phyloP scores from a whole-genome alignment of 441 rosid genomes.

The Kokia cookei region DNA sequence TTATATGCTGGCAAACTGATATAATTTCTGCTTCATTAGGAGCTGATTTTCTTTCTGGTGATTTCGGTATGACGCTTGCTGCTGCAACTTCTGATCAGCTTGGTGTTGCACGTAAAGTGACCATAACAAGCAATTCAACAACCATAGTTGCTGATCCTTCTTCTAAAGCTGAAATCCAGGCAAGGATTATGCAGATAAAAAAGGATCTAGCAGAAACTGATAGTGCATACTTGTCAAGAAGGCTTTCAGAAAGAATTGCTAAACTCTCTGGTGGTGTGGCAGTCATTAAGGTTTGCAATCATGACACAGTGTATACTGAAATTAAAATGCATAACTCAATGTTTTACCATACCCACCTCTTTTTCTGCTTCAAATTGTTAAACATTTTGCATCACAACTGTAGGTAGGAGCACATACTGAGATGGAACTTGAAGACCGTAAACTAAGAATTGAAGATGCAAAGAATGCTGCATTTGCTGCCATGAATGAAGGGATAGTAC shows the following conservation, averaged over 20 bases:
- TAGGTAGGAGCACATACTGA: constrained; percentile 90
- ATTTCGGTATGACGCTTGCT: constrained; percentile 47
- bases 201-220: constrained; percentile 78
- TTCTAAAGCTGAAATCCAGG: constrained; percentile 81
- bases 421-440: constrained; percentile 78
- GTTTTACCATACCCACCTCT: neutral
- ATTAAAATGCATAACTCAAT: neutral
- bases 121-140: constrained; percentile 61
- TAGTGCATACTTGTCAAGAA: constrained; percentile 46
- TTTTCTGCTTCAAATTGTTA: neutral
- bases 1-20: neutral
- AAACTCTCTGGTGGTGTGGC: constrained; percentile 80
- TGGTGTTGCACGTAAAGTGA: constrained; percentile 68
- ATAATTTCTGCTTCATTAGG: constrained; percentile 30
- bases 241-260: constrained; percentile 81
- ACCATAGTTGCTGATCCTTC: constrained; percentile 78
- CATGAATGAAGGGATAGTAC: constrained; percentile 81
- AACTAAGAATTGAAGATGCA: constrained; percentile 82
- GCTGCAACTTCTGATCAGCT: constrained; percentile 80
- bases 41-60: constrained; percentile 75
- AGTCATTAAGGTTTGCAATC: constrained; percentile 61
- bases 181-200: constrained; percentile 80
- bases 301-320: neutral
- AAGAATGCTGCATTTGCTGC: constrained; percentile 90
- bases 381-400: constrained; percentile 5